Base-by-base conservation (phyloP, 257 asterid genomes). In the Gentiana macrophylla region DNA sequence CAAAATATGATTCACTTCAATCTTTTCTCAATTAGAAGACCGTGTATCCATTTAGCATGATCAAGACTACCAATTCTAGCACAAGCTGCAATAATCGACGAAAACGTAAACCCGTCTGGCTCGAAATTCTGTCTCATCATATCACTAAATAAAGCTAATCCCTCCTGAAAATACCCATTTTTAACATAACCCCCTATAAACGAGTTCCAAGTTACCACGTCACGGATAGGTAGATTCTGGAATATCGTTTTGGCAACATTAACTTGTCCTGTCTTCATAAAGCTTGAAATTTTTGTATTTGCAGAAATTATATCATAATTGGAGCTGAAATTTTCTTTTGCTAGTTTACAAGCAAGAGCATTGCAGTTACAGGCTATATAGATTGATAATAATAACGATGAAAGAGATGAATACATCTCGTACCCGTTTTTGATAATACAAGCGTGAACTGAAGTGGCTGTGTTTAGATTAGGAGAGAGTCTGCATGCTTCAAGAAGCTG, bases 141-240 rank as follows among this genome's bases (percentile, higher is more conserved):
- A 56, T 80, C 83, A 52, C 71, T 68, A 56, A 88, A 85, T 56
- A 76, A 48, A 60, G 52, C 57, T 4, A 83, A 55, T 60, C 90
- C 88, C 64, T 80, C 90, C 59, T 60, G 53, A 62, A 63, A 82
- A 35, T 60, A 63, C 38, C 74, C 71, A 57, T 72, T 72, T 76
- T 61, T 80, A 4, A 86, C 80, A 69, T 41, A 74, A 60, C 95
- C 95, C n/a, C 89, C 89, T 46, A 86, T 86, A 1, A 60, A 62
- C 32, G 80, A 77, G 75, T 86, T 88, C 94, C 97, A 88, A 9
- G 95, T 78, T 55, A 82, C 88, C 61, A 80, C 76, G 77, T 88
- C 94, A 44, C 72, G 90, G 41, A 55, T 37, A 52, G 77, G 77
- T 57, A 76, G 63, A 45, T 70, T 62, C 3, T 65, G 46, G 63